phyloP scores from a whole-genome alignment of 2,329 filamentous ascomycete species.

The Alternaria gansuensis region DNA sequence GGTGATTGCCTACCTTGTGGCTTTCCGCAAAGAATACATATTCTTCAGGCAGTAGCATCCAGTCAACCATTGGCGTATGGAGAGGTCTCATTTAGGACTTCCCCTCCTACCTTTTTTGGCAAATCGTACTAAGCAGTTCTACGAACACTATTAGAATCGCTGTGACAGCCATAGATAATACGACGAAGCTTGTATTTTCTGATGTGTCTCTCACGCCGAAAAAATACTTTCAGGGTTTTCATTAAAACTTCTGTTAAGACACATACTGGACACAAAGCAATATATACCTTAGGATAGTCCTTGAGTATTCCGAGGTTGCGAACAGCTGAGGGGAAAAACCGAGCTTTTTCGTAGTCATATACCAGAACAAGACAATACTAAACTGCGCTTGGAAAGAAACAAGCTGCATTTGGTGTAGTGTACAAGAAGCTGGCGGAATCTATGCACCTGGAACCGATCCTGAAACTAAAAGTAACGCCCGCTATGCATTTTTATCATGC shows the following conservation, averaged over 20 bases:
- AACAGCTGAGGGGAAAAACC: too few relatives aligned
- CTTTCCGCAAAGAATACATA: too few relatives aligned
- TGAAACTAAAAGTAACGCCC: conserved; percentile 17
- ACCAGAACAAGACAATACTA: too few relatives aligned
- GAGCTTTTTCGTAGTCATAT: too few relatives aligned
- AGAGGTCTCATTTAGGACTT: too few relatives aligned
- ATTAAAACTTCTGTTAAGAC: neutral
- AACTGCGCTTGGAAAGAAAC: neutral
- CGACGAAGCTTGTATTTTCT: neutral
- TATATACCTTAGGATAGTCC: neutral
- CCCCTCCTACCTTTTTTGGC: too few relatives aligned
- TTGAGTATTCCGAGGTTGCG: too few relatives aligned
- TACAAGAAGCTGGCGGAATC: conserved; percentile 7
- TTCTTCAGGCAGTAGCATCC: too few relatives aligned
- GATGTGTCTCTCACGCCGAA: neutral
- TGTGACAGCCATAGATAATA: neutral
- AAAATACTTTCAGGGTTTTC: neutral
- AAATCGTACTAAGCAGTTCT: too few relatives aligned
- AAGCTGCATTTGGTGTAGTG: conserved; percentile 6
- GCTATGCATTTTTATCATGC: conserved; percentile 21
- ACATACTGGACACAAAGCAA: neutral
- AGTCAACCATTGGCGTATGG: too few relatives aligned
- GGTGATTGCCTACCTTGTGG: too few relatives aligned
- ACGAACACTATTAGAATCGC: too few relatives aligned
- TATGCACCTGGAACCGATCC: conserved; percentile 2